Conservation (phyloP, 73 alveolate genomes). For the Paramecium biaurelia region DNA sequence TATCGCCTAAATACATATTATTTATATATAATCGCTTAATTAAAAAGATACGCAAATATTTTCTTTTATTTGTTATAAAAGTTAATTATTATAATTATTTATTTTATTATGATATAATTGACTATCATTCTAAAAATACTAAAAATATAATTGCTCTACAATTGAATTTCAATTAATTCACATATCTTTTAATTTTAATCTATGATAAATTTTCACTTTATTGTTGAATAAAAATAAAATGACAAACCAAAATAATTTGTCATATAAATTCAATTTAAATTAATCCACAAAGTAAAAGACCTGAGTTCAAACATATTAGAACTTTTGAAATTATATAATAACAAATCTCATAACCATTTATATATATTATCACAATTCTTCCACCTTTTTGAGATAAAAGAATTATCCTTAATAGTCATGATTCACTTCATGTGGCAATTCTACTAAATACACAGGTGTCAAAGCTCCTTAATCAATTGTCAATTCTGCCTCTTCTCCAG, state of each 20-base stretch:
- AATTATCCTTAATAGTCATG: constrained; percentile 72
- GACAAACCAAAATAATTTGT: not conserved
- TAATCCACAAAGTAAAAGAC: not conserved
- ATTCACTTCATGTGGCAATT: constrained; percentile 72
- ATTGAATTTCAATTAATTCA: not conserved
- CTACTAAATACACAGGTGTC: constrained; percentile 68
- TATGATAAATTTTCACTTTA: not conserved
- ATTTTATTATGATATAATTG: not conserved
- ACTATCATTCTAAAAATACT: no score
- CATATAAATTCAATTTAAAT: not conserved
- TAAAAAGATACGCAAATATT: not conserved
- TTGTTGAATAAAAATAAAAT: not conserved
- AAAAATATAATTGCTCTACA: not conserved
- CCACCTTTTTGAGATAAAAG: constrained; percentile 59
- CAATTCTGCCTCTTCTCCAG: constrained; percentile 73
- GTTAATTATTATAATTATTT: not conserved
- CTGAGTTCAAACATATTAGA: no score
- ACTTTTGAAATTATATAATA: not conserved
- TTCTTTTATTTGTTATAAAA: not conserved
- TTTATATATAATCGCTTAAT: not conserved
- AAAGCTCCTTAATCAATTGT: constrained; percentile 79
- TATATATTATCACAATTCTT: constrained; percentile 17
- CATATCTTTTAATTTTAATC: not conserved
- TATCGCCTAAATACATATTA: not conserved
- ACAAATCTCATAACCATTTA: not conserved